Conservation (phyloP, 2,329 filamentous ascomycete genomes). For the Paraconiothyrium sp. region DNA sequence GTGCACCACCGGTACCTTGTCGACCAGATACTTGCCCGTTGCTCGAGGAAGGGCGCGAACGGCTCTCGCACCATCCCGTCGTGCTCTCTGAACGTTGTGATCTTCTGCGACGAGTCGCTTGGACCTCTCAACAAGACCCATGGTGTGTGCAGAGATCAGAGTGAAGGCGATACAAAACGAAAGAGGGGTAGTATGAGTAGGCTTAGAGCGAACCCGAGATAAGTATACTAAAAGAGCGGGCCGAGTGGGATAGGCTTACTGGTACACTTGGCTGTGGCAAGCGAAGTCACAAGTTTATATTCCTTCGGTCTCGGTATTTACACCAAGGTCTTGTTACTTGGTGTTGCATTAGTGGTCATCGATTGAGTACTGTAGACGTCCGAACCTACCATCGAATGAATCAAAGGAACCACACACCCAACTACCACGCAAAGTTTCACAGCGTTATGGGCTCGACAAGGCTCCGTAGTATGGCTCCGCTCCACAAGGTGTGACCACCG, state of each 20-base stretch:
- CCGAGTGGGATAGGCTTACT: conserved; percentile 2
- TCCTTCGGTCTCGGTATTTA: not conserved
- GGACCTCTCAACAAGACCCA: conserved; percentile 35
- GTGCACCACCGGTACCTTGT: conserved; percentile 69
- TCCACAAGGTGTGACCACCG: not conserved
- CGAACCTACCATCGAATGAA: conserved; percentile 8
- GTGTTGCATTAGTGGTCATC: conserved; percentile 5
- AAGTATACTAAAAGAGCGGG: conserved; percentile 12
- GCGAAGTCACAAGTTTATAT: not conserved
- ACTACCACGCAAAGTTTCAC: conserved; percentile 1
- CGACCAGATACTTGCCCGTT: conserved; percentile 64
- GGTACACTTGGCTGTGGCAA: not conserved
- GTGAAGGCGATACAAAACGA: conserved; percentile 3
- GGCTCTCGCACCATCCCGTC: conserved; percentile 43
- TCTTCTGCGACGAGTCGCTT: conserved; percentile 35
- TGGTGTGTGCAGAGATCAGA: conserved; percentile 19
- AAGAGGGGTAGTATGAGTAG: conserved; percentile 9
- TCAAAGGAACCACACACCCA: conserved; percentile 4
- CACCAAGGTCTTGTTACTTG: not conserved
- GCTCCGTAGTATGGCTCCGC: not conserved
- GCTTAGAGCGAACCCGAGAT: not conserved
- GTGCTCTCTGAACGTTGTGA: conserved; percentile 38
- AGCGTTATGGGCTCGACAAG: not conserved
- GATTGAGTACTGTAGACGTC: not conserved
- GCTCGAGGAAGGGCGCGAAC: conserved; percentile 60